A percentile compares a stretch with the other conserved stretches of the same genome.
Evolutionary conservation across 1,284 basidiomycete species (phyloP).

Genomic region (Leccinum variabile): DNA sequence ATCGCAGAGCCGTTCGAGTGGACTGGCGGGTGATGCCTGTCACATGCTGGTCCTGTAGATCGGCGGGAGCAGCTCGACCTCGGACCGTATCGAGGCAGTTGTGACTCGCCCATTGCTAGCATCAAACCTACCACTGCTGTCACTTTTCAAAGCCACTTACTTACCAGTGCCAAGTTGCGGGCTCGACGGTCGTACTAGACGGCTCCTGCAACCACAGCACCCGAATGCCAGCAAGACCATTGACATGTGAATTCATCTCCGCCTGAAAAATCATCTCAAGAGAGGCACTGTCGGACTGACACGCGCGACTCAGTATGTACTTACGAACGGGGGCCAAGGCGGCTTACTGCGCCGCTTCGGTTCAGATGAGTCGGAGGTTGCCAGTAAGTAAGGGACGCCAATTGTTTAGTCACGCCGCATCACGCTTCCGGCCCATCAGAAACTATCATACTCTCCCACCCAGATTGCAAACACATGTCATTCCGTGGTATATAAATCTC

Average conservation of each 20-base stretch:
- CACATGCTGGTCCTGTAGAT: background rate
- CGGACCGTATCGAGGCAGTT: background rate
- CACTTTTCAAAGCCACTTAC: background rate
- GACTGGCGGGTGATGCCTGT: background rate
- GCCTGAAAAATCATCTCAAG: background rate
- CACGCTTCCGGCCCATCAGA: no score
- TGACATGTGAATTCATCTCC: background rate
- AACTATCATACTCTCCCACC: background rate
- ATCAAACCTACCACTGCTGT: background rate
- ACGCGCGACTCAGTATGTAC: no score
- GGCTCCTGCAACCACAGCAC: background rate
- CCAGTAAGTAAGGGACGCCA: background rate
- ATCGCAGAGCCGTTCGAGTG: background rate
- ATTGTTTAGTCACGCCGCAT: no score
- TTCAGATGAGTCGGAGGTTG: background rate
- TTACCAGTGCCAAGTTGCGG: background rate
- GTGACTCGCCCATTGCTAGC: background rate
- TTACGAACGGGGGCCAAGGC: background rate
- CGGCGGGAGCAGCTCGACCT: background rate
- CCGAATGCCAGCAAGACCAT: background rate
- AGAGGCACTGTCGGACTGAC: background rate
- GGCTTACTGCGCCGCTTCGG: background rate
- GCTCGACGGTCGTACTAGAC: background rate
- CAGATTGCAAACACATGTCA: slow-evolving; percentile 13
- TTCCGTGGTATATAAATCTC: slow-evolving; percentile 13